Evolutionary conservation across 116 monocot genomes (phyloP), one percentile per base, ranked within the genome.

Genomic region (Cymodocea nodosa): DNA sequence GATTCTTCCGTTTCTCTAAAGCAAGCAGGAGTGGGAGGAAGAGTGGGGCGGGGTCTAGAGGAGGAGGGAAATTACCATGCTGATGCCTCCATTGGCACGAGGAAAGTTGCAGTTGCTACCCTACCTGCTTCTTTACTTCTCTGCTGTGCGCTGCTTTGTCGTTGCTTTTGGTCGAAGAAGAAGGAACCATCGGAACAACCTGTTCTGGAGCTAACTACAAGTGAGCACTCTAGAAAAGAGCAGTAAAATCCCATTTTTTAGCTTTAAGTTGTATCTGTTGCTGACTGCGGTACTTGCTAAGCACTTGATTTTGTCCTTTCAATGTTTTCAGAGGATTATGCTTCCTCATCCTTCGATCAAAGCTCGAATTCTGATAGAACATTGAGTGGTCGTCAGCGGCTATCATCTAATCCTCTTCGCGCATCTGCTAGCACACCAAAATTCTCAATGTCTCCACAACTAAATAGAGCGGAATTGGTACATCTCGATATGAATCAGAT

Each of bases 391-490:
- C 74, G 75, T 30, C 74, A 63, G 13, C 75, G 78, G 63, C 53
- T 67, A 56, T 74, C 82, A 52, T 68, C 77, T 25, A 87, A 83
- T 65, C 79, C 89, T 44, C 36, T 56, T 71, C 64, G 78, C 30
- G 76, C 79, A 50, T 85, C 89, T 39, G 76, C 75, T 22, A 93
- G 89, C 61, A 86, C 98, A 44, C 82, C 89, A 35, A 77, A 84
- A 56, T 89, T 92, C 75, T 68, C 80, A 23, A 35, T 81, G 59
- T 88, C 89, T 10, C 74, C 85, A 17, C 89, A 82, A 30, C 23
- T 79, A 67, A 80, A 64, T 70, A 82, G 75, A 77, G 63, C 64
- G 73, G 88, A 78, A 68, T 78, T 86, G 17, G 22, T 86, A 18
- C 81, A 98, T 65, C 73, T 91, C 18, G 82, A 50, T 60, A 50